These are phyloP conservation scores for Phytophthora quininea DNA, from an alignment of 352 stramenopile species.

Conservation along the genomic window DNA sequence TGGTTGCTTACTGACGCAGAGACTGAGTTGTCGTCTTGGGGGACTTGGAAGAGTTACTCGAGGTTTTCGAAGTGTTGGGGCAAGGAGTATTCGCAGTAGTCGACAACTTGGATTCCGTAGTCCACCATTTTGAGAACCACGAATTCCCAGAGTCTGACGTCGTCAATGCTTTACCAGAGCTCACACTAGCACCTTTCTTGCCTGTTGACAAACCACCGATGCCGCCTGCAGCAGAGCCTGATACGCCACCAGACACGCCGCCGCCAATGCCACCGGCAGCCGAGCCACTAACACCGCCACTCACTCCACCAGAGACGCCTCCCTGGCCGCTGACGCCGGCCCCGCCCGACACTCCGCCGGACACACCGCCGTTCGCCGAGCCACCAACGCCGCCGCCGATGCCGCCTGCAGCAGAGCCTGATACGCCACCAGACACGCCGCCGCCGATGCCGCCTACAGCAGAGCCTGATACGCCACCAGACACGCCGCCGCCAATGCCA, in stretches of 20 bases:
- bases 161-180: background rate
- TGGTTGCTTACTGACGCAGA: background rate
- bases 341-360: background rate
- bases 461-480: background rate
- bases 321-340: background rate
- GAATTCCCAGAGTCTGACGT: background rate
- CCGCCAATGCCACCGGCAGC: background rate
- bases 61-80: background rate
- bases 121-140: background rate
- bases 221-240: background rate
- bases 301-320: background rate
- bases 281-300: background rate
- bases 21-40: background rate
- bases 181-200: background rate
- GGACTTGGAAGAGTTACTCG: background rate
- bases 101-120: background rate
- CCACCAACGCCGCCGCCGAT: background rate
- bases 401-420: background rate
- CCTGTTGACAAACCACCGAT: background rate
- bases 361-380: background rate
- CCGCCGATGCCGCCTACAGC: background rate
- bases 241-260: background rate
- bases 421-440: background rate
- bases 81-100: background rate
- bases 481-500: background rate